Evolutionary conservation across 345 rosid genomes (phyloP).

Genomic region (Raphanus sativus): DNA sequence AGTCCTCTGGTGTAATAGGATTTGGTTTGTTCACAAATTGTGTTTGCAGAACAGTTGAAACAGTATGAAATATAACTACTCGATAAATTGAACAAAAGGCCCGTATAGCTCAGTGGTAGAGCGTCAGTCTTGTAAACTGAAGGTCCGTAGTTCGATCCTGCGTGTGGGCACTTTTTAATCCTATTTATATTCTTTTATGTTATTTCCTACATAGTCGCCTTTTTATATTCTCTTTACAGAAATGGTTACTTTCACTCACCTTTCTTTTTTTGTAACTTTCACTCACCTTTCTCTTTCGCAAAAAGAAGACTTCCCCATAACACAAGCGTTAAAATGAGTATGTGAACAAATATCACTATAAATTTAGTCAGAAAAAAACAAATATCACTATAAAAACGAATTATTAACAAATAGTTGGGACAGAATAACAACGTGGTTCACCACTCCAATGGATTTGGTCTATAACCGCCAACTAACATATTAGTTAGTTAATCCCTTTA

Average conservation of each 20-base stretch:
- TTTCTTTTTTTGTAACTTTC: too few species aligned
- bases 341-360: neutral
- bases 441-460: conserved; percentile 26
- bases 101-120: conserved; percentile 79
- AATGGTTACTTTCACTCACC: too few species aligned
- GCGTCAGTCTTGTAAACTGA: conserved; percentile 93
- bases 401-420: conserved; percentile 11
- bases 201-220: neutral
- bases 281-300: neutral
- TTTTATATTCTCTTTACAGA: neutral
- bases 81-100: neutral
- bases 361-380: too few species aligned
- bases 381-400: too few species aligned
- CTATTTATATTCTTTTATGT: neutral
- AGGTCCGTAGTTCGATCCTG: conserved; percentile 88
- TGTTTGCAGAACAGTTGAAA: neutral
- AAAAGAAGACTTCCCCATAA: too few species aligned
- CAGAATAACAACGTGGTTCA: conserved; percentile 12
- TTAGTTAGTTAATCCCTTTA: neutral
- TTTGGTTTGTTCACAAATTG: neutral
- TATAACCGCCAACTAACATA: conserved; percentile 12
- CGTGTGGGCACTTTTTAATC: conserved; percentile 59
- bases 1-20: neutral
- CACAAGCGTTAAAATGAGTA: neutral
- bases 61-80: neutral